Evolutionary conservation across 2,329 filamentous ascomycete genomes (phyloP).

Genomic region (Zarea fungicola): DNA sequence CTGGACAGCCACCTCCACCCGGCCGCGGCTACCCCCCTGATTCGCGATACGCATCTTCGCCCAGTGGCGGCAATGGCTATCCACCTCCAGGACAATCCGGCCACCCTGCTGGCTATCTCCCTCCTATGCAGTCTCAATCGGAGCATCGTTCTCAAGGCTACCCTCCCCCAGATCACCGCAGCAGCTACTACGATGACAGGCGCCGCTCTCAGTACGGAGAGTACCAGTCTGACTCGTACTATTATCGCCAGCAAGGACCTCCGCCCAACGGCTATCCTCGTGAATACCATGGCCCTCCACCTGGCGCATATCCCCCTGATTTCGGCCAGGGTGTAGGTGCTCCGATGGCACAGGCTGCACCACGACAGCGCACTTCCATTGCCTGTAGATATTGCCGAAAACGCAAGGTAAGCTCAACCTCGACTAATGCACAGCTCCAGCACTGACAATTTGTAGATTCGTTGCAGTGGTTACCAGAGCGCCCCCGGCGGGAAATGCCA

Average conservation of each 20-base stretch:
- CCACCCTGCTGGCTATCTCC: slow-evolving; percentile 29
- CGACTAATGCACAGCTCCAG: neutral
- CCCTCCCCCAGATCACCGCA: slow-evolving; percentile 35
- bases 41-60: slow-evolving; percentile 35
- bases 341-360: slow-evolving; percentile 46
- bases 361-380: slow-evolving; percentile 54
- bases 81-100: slow-evolving; percentile 30
- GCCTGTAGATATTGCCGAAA: slow-evolving; percentile 58
- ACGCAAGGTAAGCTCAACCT: slow-evolving; percentile 44
- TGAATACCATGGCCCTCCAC: slow-evolving; percentile 24
- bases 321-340: slow-evolving; percentile 31
- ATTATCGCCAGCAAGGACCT: slow-evolving; percentile 27
- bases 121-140: slow-evolving; percentile 33
- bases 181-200: slow-evolving; percentile 32
- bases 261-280: slow-evolving; percentile 25
- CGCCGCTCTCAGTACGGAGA: slow-evolving; percentile 30
- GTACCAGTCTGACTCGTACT: slow-evolving; percentile 31
- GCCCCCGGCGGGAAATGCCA: slow-evolving; percentile 55
- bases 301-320: slow-evolving; percentile 29
- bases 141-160: slow-evolving; percentile 32
- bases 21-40: slow-evolving; percentile 30
- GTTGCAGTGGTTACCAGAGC: slow-evolving; percentile 56
- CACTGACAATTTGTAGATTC: slow-evolving; percentile 38
- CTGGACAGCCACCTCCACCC: slow-evolving; percentile 26
- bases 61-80: slow-evolving; percentile 42